Evolutionary conservation across 2,329 filamentous ascomycete genomes (phyloP), one percentile per base, ranked within the genome.

Genomic region (Apiospora phragmitis): DNA sequence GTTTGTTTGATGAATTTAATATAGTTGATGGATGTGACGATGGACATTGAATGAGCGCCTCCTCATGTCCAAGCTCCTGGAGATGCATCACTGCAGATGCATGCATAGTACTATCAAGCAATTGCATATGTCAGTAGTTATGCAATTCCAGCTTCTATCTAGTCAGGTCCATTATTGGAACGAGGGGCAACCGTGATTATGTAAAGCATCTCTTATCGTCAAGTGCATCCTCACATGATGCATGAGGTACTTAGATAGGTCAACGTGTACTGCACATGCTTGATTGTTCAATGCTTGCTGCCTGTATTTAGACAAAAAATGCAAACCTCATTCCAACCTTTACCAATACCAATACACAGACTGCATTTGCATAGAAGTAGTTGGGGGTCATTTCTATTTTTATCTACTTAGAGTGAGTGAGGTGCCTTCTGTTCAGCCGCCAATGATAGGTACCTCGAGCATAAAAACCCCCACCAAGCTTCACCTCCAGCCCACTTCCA

Each of bases 381-480:
- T 59, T 12, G 51, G 29, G 7, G 9, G 16, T 21, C 51, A n/a
- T 35, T n/a, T 5, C 4, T 18, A 43, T n/a, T 9, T 32, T 32
- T 21, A 21, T 59, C 29, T 24, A 21, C 16, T 12, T 51, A n/a
- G n/a, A n/a, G n/a, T n/a, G n/a, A n/a, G n/a, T n/a, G n/a, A n/a
- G n/a, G 24, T 26, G 49, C 49, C 24, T 29, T 55, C 49, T 29
- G 5, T 18, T 59, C 51, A 14, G 8, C 12, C 9, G 12, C 16
- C n/a, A 26, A n/a, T 49, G 11, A 26, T 49, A 26, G 11, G 14
- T 49, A 26, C 47, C 16, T 59, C 29, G 3, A n/a, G 32, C 29
- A 59, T 59, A 59, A 59, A 59, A 59, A n/a, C 24, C 51, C 51
- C 51, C 51, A 35, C 51, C 51, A n/a, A 59, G 51, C 51, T 59